Conservation (phyloP, 352 stramenopile species). For the Globisporangium spiculum region DNA sequence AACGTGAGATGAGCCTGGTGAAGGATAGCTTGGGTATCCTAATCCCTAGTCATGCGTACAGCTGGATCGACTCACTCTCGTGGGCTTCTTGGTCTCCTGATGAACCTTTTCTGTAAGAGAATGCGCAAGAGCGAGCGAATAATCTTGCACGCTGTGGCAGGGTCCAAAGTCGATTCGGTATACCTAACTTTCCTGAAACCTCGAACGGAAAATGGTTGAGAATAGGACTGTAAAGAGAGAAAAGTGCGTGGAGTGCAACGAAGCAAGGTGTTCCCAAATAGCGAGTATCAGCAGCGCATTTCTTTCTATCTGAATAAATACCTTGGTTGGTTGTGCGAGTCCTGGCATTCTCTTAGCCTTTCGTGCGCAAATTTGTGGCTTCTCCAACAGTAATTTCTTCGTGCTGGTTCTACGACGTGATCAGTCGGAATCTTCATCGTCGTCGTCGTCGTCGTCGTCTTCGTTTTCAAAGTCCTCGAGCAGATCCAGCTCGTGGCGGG, state of each 20-base stretch:
- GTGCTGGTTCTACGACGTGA: background rate
- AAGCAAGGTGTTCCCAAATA: background rate
- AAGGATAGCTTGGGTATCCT: background rate
- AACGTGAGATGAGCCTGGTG: background rate
- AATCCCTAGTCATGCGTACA: background rate
- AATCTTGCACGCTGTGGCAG: background rate
- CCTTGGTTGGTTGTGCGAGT: background rate
- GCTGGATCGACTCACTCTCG: background rate
- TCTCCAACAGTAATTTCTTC: background rate
- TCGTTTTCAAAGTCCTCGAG: constrained; percentile 16
- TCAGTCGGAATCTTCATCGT: constrained; percentile 15
- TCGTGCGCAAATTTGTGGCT: background rate
- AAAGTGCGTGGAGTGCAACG: background rate
- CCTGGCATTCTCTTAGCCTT: background rate
- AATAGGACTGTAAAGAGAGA: background rate
- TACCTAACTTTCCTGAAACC: background rate
- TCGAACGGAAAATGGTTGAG: background rate
- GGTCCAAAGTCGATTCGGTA: background rate
- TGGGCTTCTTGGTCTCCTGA: background rate
- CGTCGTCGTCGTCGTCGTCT: constrained; percentile 8
- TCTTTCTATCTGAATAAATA: constrained; percentile 12
- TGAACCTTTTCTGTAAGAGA: background rate
- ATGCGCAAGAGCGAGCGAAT: background rate
- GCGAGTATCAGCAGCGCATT: constrained; percentile 3
- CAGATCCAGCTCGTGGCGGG: constrained; percentile 5